Conservation (phyloP, 768 basidiomycete species). For the Tulasnella sp. region DNA sequence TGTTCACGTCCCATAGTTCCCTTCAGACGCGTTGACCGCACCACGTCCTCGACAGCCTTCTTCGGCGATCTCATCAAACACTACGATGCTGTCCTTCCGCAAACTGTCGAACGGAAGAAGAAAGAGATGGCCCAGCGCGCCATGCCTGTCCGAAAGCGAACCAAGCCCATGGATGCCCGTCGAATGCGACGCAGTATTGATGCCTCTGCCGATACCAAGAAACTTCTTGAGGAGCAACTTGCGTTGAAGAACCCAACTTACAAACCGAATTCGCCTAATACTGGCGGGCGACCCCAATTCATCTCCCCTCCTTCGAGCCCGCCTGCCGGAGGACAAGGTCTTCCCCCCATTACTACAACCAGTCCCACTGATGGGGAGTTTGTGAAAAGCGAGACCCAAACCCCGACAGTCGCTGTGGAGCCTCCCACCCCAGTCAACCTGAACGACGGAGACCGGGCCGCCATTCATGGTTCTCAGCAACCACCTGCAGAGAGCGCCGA, state of each 20-base stretch:
- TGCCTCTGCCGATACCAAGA: conserved; percentile 61
- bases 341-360: conserved; percentile 10
- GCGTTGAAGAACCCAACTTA: conserved; percentile 55
- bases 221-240: conserved; percentile 56
- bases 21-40: background rate
- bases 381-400: background rate
- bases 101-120: conserved; percentile 78
- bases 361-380: conserved; percentile 13
- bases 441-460: conserved; percentile 33
- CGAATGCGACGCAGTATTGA: conserved; percentile 74
- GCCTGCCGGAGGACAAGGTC: conserved; percentile 29
- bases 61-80: conserved; percentile 81
- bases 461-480: conserved; percentile 29
- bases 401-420: conserved; percentile 6
- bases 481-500: conserved; percentile 18
- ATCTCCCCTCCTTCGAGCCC: conserved; percentile 23
- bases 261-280: conserved; percentile 21
- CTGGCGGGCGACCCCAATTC: conserved; percentile 13
- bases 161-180: conserved; percentile 83
- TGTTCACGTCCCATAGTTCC: background rate
- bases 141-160: conserved; percentile 77
- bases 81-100: conserved; percentile 69
- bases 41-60: conserved; percentile 49
- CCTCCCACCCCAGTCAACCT: conserved; percentile 36
- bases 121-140: conserved; percentile 76